Percentiles rank a stretch among this genome's conserved stretches.
These are phyloP conservation scores for Tuctoria greenei DNA, from an alignment of 176 grass and related monocot genomes.

Conservation along the genomic window DNA sequence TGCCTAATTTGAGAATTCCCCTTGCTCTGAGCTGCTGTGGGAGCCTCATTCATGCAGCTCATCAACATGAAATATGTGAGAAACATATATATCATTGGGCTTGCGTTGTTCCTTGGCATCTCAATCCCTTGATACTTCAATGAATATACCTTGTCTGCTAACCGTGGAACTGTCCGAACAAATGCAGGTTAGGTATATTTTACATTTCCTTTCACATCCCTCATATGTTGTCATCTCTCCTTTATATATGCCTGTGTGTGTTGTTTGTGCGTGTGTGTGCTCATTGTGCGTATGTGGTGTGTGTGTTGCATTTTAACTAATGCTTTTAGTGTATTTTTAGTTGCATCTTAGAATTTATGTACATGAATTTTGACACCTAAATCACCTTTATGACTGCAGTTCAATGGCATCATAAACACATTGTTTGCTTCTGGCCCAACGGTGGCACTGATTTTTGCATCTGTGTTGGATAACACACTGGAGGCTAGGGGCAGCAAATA, in stretches of 20 bases:
- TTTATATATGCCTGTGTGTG: too few relatives aligned
- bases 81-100: conserved; percentile 89
- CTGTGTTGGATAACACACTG: conserved; percentile 71
- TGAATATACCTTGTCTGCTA: conserved; percentile 66
- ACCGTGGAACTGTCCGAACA: conserved; percentile 61
- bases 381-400: conserved; percentile 45
- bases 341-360: conserved; percentile 11
- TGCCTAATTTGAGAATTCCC: too few relatives aligned
- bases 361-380: too few relatives aligned
- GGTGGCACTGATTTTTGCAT: conserved; percentile 65
- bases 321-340: not conserved
- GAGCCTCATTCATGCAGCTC: too few relatives aligned
- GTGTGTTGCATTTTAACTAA: not conserved
- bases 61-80: conserved; percentile 90
- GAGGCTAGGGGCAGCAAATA: conserved; percentile 31
- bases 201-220: not conserved
- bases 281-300: too few relatives aligned
- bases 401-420: conserved; percentile 94
- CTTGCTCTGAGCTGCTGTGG: too few relatives aligned
- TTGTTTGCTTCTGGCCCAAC: conserved; percentile 74
- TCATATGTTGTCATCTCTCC: not conserved
- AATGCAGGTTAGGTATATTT: conserved; percentile 92
- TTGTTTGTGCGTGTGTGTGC: too few relatives aligned
- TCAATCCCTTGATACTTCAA: conserved; percentile 93
- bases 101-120: conserved; percentile 80